These are phyloP conservation scores for Gossypium gossypioides DNA, from an alignment of 441 rosid genomes.

Conservation along the genomic window DNA sequence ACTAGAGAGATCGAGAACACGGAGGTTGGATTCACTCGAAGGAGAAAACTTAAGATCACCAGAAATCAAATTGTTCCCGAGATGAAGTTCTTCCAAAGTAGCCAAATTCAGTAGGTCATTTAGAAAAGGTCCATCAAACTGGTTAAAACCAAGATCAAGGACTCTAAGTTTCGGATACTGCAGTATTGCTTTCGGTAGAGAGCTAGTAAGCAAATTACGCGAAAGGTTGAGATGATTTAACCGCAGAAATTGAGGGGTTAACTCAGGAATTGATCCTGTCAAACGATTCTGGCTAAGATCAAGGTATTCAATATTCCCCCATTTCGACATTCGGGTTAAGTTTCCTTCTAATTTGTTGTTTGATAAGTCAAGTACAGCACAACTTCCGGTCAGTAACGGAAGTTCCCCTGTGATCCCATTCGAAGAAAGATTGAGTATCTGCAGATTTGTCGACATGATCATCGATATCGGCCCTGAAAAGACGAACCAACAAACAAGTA, in stretches of 20 bases:
- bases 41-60: conserved; percentile 52
- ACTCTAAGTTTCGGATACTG: conserved; percentile 71
- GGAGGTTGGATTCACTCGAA: conserved; percentile 41
- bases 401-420: conserved; percentile 73
- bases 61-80: conserved; percentile 50
- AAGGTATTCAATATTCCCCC: conserved; percentile 75
- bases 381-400: conserved; percentile 76
- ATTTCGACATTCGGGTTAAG: conserved; percentile 56
- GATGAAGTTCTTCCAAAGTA: conserved; percentile 69
- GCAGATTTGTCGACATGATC: conserved; percentile 73
- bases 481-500: conserved; percentile 16
- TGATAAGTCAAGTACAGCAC: conserved; percentile 75
- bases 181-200: conserved; percentile 52
- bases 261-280: conserved; percentile 71
- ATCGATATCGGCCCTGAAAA: conserved; percentile 63
- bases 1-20: conserved; percentile 70
- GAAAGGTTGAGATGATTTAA: conserved; percentile 83
- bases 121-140: conserved; percentile 56
- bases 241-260: conserved; percentile 68
- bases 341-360: conserved; percentile 78
- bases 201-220: conserved; percentile 55
- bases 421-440: conserved; percentile 64
- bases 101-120: conserved; percentile 50
- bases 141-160: conserved; percentile 80
- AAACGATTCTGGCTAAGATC: conserved; percentile 81